Percentiles rank a stretch among this genome's conserved stretches.
Conservation (phyloP, 2,329 filamentous ascomycete species). For the Paradendryphiella salina region DNA sequence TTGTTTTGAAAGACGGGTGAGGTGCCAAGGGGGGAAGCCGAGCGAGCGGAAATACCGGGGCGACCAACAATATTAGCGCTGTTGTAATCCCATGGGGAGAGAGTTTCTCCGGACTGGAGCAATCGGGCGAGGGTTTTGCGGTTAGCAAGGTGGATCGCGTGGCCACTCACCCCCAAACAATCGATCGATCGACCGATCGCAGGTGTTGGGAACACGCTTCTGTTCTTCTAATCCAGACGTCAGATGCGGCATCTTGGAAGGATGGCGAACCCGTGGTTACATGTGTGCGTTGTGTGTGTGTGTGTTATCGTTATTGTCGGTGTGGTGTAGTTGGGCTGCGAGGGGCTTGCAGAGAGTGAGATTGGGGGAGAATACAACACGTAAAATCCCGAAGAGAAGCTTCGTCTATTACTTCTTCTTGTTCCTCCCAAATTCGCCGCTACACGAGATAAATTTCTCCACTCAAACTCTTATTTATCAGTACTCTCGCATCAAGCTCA, state of each 20-base stretch:
- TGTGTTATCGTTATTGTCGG: too few species aligned
- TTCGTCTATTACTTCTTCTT: background rate
- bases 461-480: too few species aligned
- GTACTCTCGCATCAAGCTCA: background rate
- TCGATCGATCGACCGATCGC: background rate
- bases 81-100: background rate
- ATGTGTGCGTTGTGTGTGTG: too few species aligned
- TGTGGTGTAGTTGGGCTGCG: too few species aligned
- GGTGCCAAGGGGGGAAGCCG: background rate
- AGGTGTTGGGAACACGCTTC: too few species aligned
- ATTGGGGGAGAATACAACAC: background rate
- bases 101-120: background rate
- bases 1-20: background rate
- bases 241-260: too few species aligned
- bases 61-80: background rate
- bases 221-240: background rate
- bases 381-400: background rate
- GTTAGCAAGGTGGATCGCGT: background rate
- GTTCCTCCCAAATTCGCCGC: too few species aligned
- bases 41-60: background rate
- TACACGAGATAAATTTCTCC: background rate
- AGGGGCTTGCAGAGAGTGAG: background rate
- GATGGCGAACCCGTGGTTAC: too few species aligned
- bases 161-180: background rate
- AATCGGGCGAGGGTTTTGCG: background rate